Conservation (phyloP, 2,329 filamentous ascomycete genomes). For the Exophiala aquamarina region DNA sequence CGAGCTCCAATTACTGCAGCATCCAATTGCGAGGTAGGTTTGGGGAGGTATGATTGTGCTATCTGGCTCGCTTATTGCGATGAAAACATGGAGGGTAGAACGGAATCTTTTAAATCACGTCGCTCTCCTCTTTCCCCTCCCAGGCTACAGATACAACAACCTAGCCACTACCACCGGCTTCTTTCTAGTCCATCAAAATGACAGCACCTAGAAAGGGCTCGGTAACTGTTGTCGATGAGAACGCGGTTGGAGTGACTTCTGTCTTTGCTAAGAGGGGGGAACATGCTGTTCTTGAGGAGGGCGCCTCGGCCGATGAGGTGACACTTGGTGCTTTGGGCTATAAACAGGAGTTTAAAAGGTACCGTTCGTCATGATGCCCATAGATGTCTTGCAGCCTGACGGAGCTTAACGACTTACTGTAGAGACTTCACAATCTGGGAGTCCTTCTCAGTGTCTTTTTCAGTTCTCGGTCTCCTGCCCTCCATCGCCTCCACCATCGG, state of each 20-base stretch:
- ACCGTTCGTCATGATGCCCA: not conserved
- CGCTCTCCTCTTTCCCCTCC: too few relatives aligned
- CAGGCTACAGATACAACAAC: too few relatives aligned
- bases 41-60: too few relatives aligned
- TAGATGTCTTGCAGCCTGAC: not conserved
- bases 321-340: slow-evolving; percentile 44
- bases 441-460: slow-evolving; percentile 39
- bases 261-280: slow-evolving; percentile 19
- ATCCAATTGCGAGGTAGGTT: too few relatives aligned
- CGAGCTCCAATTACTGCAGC: too few relatives aligned
- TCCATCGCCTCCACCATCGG: slow-evolving; percentile 39
- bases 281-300: slow-evolving; percentile 26
- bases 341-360: slow-evolving; percentile 34
- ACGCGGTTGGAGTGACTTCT: slow-evolving; percentile 24
- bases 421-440: slow-evolving; percentile 34
- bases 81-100: too few relatives aligned
- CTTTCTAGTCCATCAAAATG: slow-evolving; percentile 6
- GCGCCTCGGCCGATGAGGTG: slow-evolving; percentile 39
- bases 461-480: slow-evolving; percentile 38
- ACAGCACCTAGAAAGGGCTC: slow-evolving; percentile 9
- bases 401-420: not conserved
- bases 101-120: too few relatives aligned
- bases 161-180: too few relatives aligned
- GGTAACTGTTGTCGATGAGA: slow-evolving; percentile 19
- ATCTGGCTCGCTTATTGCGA: too few relatives aligned